Base-by-base conservation (phyloP, 257 asterid species). In the Gentiana dahurica region DNA sequence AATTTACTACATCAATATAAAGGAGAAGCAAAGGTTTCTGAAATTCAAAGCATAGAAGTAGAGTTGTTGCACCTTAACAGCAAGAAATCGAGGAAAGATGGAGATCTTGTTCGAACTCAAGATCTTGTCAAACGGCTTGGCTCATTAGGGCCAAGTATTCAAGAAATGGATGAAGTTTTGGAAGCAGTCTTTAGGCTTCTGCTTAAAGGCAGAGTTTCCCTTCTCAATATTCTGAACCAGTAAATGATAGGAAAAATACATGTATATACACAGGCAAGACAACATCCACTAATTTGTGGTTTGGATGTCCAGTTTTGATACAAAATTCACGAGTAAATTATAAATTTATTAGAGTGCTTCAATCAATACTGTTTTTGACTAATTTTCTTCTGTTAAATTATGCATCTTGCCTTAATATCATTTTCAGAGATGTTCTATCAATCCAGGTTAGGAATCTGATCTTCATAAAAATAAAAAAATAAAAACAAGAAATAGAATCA, bases 121-220 rank as follows among this genome's bases (percentile, higher is more conserved):
- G 55, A 39, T 48, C 13, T 52, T n/a, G 13, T 71, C 64, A 71
- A 68, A 71, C 74, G 66, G 53, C 55, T 75, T 37, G 51, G 48
- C 34, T 51, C 58, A 13, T 56, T 65, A 6, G 64, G 61, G 58
- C 44, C 34, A 36, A 15, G 15, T 38, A 58, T 65, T 13, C 65
- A 68, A 35, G 71, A 71, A 44, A 34, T 71, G 12, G 73, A 53
- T 36, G 57, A 54, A 12, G 57, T 56, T 43, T 55, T 71, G 38
- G 68, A 47, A 62, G 15, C 61, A 36, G 38, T 54, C 34, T 71
- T 71, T 43, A 71, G 73, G 57, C 50, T 51, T 49, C 56, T 65
- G 24, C 10, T 71, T 35, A 71, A 61, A 61, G 65, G 62, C 6
- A 71, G 75, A 59, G 69, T 61, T 47, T 67, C 72, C 52, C 66